A percentile compares a stretch with the other conserved stretches of the same genome.
These are phyloP conservation scores for Thermothelomyces thermophilus DNA, from an alignment of 2,329 filamentous ascomycete species.

Conservation along the genomic window DNA sequence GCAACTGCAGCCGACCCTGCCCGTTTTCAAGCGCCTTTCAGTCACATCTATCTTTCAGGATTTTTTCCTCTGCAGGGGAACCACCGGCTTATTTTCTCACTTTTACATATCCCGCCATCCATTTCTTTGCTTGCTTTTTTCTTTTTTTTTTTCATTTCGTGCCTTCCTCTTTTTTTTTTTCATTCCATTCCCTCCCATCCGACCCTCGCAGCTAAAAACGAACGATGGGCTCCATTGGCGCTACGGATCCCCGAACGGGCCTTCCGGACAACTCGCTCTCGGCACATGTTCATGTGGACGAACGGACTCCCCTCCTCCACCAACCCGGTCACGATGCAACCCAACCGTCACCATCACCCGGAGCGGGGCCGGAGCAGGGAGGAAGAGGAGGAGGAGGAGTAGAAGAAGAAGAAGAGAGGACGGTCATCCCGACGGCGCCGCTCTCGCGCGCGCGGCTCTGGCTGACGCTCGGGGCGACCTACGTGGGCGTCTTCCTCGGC, in stretches of 20 bases:
- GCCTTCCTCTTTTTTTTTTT: not conserved
- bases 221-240: not conserved
- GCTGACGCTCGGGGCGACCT: conserved; percentile 50
- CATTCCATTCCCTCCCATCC: not conserved
- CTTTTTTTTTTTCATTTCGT: not conserved
- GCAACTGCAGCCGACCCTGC: too few relatives aligned
- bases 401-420: conserved; percentile 24
- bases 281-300: too few relatives aligned
- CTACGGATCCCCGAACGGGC: not conserved
- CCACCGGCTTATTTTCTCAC: too few relatives aligned
- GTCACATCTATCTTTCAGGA: too few relatives aligned
- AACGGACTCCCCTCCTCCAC: conserved; percentile 14
- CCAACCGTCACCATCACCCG: not conserved
- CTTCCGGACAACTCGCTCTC: not conserved
- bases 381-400: too few relatives aligned
- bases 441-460: conserved; percentile 43
- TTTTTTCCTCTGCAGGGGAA: too few relatives aligned
- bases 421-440: conserved; percentile 34
- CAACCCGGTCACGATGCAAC: not conserved
- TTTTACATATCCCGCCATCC: too few relatives aligned
- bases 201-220: not conserved
- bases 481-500: conserved; percentile 56
- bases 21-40: too few relatives aligned
- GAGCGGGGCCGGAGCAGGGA: too few relatives aligned
- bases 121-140: not conserved